Evolutionary conservation across 345 rosid genomes (phyloP).

Genomic region (Lumnitzera littorea): DNA sequence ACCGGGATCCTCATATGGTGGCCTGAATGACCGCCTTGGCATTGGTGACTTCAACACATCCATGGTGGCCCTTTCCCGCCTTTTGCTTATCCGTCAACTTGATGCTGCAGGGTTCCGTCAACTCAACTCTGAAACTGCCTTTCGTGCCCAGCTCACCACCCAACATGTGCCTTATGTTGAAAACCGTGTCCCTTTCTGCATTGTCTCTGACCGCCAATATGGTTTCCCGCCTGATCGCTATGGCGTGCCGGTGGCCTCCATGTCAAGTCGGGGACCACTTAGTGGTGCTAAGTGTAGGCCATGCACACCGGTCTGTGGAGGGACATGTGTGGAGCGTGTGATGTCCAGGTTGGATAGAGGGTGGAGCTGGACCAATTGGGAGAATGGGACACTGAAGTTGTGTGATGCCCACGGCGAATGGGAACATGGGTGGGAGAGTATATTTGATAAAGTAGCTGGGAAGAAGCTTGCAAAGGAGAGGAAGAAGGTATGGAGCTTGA

Average conservation of each 20-base stretch:
- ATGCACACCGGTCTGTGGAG: slow-evolving; percentile 48
- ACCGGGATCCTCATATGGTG: slow-evolving; percentile 79
- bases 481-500: slow-evolving; percentile 22
- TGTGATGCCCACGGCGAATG: slow-evolving; percentile 68
- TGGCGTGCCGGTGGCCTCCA: slow-evolving; percentile 77
- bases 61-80: slow-evolving; percentile 70
- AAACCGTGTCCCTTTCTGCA: slow-evolving; percentile 63
- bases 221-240: slow-evolving; percentile 47
- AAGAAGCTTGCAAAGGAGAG: slow-evolving; percentile 37
- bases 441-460: slow-evolving; percentile 50
- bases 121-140: slow-evolving; percentile 84
- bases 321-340: slow-evolving; percentile 43
- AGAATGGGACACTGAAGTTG: slow-evolving; percentile 47
- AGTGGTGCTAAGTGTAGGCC: slow-evolving; percentile 98
- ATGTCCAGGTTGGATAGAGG: slow-evolving; percentile 45
- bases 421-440: slow-evolving; percentile 69
- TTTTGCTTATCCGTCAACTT: slow-evolving; percentile 60
- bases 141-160: slow-evolving; percentile 67
- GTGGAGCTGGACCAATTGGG: slow-evolving; percentile 97
- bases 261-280: slow-evolving; percentile 74
- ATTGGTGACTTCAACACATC: slow-evolving; percentile 65
- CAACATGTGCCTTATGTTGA: slow-evolving; percentile 32
- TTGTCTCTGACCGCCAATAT: slow-evolving; percentile 61
- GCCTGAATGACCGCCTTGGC: slow-evolving; percentile 90
- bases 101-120: slow-evolving; percentile 41